Base-by-base conservation (phyloP, 495 filamentous ascomycete species). In the Penicillium nucicola region DNA sequence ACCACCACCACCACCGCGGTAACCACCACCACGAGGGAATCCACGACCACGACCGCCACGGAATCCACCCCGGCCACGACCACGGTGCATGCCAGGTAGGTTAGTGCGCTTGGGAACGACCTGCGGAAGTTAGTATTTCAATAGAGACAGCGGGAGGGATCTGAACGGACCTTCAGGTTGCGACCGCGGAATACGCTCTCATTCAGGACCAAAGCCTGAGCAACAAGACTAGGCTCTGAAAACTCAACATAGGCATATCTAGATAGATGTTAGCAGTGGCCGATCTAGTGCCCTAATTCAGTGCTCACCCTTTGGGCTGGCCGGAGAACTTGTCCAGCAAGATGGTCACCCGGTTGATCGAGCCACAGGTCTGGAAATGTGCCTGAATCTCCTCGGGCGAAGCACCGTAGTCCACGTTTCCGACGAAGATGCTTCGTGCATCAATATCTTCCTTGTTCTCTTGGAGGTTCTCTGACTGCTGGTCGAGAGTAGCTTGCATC, bases 201-300 rank as follows among this genome's bases (percentile, higher is more conserved):
- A 62, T 99, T 97, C 55, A 99, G 74, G 14, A 96, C 90, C 42
- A 99, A 80, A 11, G 95, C 95, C 66, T 95, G 88, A 19, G 89
- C 88, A 47, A 99, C 92, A 25, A 96, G 78, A 66, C 84, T 89
- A 23, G 95, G 93, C 70, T 99, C 95, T 14, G 90, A 86, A 61
- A 99, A 99, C 69, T 99, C 95, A 48, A 99, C 95, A 70, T 99
- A 99, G 58, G 95, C 95, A 70, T 99, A 99, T 25, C 92, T 97
- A 70, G 65, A 62, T 14, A 33, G 57, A 50, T 57, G 72, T 81
- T 77, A 81, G 78, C 65, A 58, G 64, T 72, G 3, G 19, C 23
- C 61, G 55, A 63, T 50, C 45, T 7, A 44, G 20, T 25, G 20
- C n/a, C 28, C 30, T 18, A 13, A 31, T 39, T 18, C 36, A 11